Evolutionary conservation across 164 flowering plant genomes (phyloP).

Genomic region (Warburgia ugandensis): DNA sequence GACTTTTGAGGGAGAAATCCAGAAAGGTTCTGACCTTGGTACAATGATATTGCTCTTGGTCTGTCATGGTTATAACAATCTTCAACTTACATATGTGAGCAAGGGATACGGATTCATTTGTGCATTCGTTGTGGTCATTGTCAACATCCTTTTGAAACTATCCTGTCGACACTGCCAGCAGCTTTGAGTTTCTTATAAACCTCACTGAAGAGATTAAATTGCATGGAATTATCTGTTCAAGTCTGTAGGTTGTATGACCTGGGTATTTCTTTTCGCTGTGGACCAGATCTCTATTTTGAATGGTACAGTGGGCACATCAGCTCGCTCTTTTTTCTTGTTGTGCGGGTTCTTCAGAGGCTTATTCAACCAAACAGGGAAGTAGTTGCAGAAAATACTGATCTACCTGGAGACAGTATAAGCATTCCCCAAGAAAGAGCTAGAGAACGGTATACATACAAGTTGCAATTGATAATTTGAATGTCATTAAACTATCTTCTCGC

Average conservation of each 20-base stretch:
- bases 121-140: conserved; percentile 81
- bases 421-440: conserved; percentile 41
- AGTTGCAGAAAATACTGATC: conserved; percentile 35
- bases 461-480: conserved; percentile 52
- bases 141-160: conserved; percentile 94
- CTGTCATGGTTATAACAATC: background rate
- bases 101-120: conserved; percentile 59
- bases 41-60: background rate
- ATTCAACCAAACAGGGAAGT: conserved; percentile 69
- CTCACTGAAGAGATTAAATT: conserved; percentile 53
- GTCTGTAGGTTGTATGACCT: conserved; percentile 36
- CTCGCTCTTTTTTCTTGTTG: background rate
- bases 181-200: conserved; percentile 53
- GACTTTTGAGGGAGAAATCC: conserved; percentile 43
- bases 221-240: conserved; percentile 74
- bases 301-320: background rate
- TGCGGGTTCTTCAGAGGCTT: conserved; percentile 27
- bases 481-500: conserved; percentile 48
- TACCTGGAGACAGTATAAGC: conserved; percentile 24
- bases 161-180: conserved; percentile 73
- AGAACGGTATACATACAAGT: conserved; percentile 48
- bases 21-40: conserved; percentile 35
- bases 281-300: no score
- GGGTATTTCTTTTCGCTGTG: background rate
- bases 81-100: conserved; percentile 34